phyloP scores from a whole-genome alignment of 345 rosid species.

The Salix caprea region DNA sequence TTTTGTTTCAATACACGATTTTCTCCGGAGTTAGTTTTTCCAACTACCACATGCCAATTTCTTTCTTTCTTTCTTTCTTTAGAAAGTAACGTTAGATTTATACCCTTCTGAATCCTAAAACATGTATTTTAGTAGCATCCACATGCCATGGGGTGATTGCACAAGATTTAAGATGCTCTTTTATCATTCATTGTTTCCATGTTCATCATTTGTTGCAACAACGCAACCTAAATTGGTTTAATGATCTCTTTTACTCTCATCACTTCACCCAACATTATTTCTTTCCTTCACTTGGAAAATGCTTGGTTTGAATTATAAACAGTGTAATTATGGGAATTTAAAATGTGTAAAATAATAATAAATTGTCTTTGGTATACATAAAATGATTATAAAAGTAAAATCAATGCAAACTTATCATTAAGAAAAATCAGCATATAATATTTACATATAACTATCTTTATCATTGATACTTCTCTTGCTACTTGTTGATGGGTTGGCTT shows the following conservation, averaged over 20 bases:
- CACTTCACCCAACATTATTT: neutral
- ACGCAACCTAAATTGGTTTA: neutral
- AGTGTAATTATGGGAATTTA: neutral
- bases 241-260: neutral
- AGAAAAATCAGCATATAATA: neutral
- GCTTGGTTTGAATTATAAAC: neutral
- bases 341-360: neutral
- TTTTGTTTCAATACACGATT: neutral
- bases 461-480: neutral
- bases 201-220: no score
- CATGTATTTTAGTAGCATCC: no score
- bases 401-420: neutral
- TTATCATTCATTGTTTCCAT: no score
- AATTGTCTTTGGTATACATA: neutral
- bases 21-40: neutral
- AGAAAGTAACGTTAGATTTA: no score
- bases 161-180: no score
- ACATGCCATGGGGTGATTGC: no score
- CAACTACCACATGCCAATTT: no score
- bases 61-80: no score
- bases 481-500: no score
- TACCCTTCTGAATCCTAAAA: neutral
- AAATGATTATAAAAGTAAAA: neutral
- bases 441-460: neutral
- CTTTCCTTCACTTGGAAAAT: neutral